phyloP scores from a whole-genome alignment of 2,329 filamentous ascomycete genomes.

The Chaetomiaceae sp. region DNA sequence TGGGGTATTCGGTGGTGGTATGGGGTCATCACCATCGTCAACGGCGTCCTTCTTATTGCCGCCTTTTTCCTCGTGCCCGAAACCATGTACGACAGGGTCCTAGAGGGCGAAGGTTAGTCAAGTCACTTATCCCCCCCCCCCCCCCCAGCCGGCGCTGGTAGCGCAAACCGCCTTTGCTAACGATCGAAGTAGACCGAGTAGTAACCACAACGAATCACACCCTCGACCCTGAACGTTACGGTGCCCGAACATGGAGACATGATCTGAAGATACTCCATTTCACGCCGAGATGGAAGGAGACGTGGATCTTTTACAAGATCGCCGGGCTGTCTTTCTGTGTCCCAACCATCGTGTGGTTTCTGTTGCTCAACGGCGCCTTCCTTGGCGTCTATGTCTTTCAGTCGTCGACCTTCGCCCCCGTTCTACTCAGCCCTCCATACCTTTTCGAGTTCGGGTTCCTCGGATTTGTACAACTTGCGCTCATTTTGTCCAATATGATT shows the following conservation, averaged over 20 bases:
- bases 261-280: slow-evolving; percentile 3
- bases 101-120: not conserved
- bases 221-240: slow-evolving; percentile 1
- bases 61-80: slow-evolving; percentile 5
- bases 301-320: slow-evolving; percentile 2
- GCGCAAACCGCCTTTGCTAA: too few species aligned
- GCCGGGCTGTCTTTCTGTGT: slow-evolving; percentile 1
- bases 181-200: not conserved
- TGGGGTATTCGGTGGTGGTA: slow-evolving; percentile 4
- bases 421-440: slow-evolving; percentile 2
- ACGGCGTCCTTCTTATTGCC: not conserved
- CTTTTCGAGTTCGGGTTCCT: slow-evolving; percentile 1
- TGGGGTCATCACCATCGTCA: slow-evolving; percentile 5
- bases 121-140: not conserved
- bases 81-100: slow-evolving; percentile 3
- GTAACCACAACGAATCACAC: not conserved
- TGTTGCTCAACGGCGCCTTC: slow-evolving; percentile 4
- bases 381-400: slow-evolving; percentile 4
- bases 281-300: not conserved
- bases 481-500: not conserved
- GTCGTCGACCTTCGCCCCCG: slow-evolving; percentile 2
- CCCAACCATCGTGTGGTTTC: slow-evolving; percentile 1
- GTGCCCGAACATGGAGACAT: slow-evolving; percentile 1
- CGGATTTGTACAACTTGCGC: not conserved
- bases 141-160: too few species aligned